Evolutionary conservation across 2,329 filamentous ascomycete genomes (phyloP), one percentile per base, ranked within the genome.

Genomic region (Aspergillus sergii): DNA sequence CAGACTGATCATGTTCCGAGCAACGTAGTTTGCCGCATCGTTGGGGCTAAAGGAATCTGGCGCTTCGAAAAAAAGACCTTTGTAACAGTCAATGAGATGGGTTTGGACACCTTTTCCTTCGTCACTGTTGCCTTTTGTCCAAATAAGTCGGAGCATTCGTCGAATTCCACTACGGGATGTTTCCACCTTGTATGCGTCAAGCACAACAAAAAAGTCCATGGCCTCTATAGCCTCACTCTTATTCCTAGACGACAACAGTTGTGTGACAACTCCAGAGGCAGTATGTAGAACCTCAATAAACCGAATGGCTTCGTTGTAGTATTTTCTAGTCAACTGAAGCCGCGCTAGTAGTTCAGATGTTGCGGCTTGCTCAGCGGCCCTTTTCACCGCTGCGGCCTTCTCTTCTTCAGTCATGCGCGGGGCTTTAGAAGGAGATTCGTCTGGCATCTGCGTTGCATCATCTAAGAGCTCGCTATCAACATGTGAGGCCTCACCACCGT

Each of bases 41-140:
- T 97, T 97, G 34, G 89, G 83, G 63, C 86, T 92, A 80, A 97
- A 97, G 5, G 89, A 89, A 64, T 93, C 92, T 0, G 95, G 95
- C 0, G 96, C 94, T 73, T 97, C 93, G 72, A 99, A 99, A 80
- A 98, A 99, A 0, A 99, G 86, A 23, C 92, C 89, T 75, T 91
- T 95, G 82, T 99, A 99, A 77, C 93, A 97, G 70, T 99, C 95
- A 68, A 99, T 97, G 34, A 99, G 85, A 78, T 99, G 95, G 2
- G 91, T 92, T 76, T 99, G 96, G 2, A 99, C 94, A 61, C 95
- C 95, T 80, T 98, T 99, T 72, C 96, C 95, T 83, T 99, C 96
- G 73, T 99, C 95, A 72, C 93, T 98, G 80, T 98, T 99, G 70
- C 95, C 94, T 80, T 99, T 99, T 67, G 95, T 99, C 95, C 95